A percentile compares a stretch with the other conserved stretches of the same genome.
Conservation (phyloP, 768 basidiomycete species). For the Hebeloma cylindrosporum region DNA sequence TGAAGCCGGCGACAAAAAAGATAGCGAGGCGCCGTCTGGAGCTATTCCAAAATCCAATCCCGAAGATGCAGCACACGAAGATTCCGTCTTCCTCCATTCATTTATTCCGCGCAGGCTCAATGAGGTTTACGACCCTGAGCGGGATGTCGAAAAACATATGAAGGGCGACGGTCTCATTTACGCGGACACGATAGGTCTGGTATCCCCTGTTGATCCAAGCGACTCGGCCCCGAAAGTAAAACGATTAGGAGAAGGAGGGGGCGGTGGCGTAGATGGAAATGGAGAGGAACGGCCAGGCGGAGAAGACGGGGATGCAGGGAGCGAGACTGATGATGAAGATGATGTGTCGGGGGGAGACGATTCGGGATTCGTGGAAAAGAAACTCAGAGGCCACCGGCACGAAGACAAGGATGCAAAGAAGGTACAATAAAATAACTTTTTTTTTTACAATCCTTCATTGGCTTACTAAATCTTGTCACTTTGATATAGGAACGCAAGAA, state of each 20-base stretch:
- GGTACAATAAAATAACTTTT: constrained; percentile 40
- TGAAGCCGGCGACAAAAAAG: constrained; percentile 13
- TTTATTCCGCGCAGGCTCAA: constrained; percentile 93
- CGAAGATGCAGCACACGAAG: constrained; percentile 60
- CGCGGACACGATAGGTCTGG: constrained; percentile 79
- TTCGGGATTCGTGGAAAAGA: constrained; percentile 49
- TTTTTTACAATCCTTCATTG: constrained; percentile 19
- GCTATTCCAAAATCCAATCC: constrained; percentile 13
- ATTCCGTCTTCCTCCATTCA: constrained; percentile 84
- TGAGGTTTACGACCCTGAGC: constrained; percentile 93
- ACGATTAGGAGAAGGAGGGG: neutral
- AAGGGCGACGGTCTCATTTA: constrained; percentile 84
- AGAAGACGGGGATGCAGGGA: constrained; percentile 16
- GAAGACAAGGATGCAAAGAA: constrained; percentile 92
- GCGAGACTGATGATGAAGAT: constrained; percentile 32
- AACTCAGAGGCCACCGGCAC: constrained; percentile 83
- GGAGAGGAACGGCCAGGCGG: constrained; percentile 10
- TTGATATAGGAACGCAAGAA: constrained; percentile 98
- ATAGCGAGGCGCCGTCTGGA: too few relatives aligned
- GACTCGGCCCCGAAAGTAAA: constrained; percentile 3
- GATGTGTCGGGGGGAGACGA: constrained; percentile 33
- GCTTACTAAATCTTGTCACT: too few relatives aligned
- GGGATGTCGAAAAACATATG: constrained; percentile 77
- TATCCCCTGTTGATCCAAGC: constrained; percentile 37
- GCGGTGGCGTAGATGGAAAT: neutral